Conservation (phyloP, 768 basidiomycete species). For the Mycena latifolia region DNA sequence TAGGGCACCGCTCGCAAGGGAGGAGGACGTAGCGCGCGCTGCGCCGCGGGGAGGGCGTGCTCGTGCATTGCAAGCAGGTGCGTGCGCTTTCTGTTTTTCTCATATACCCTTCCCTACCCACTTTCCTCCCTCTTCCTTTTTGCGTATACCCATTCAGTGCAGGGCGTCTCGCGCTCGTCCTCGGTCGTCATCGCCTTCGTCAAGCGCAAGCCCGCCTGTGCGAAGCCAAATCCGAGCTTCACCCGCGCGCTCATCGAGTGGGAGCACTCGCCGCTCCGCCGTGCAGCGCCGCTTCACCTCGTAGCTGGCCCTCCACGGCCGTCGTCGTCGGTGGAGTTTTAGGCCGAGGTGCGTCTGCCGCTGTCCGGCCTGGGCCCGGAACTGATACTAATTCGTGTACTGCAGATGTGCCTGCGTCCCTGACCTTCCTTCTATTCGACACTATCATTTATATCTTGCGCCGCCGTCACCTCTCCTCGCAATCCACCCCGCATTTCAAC, state of each 20-base stretch:
- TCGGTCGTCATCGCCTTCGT: slow-evolving; percentile 82
- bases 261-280: slow-evolving; percentile 49
- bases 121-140: too few species aligned
- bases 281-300: slow-evolving; percentile 30
- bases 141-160: slow-evolving; percentile 1
- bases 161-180: slow-evolving; percentile 84
- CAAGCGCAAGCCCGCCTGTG: slow-evolving; percentile 75
- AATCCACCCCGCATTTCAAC: too few species aligned
- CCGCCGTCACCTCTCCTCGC: too few species aligned
- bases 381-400: too few species aligned
- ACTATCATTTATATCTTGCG: too few species aligned
- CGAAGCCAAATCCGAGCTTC: too few species aligned
- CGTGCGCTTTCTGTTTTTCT: slow-evolving; percentile 39
- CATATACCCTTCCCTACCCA: too few species aligned
- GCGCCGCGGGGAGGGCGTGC: slow-evolving; percentile 69
- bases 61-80: slow-evolving; percentile 89
- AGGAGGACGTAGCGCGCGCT: slow-evolving; percentile 67
- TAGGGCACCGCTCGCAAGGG: slow-evolving; percentile 60
- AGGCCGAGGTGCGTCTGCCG: too few species aligned
- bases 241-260: too few species aligned
- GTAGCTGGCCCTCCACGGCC: background rate
- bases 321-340: background rate
- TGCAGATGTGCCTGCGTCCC: too few species aligned
- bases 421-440: too few species aligned
- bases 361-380: too few species aligned